Percentiles rank a stretch among this genome's conserved stretches.
Conservation (phyloP, 371 early-diverging fungal species). For the Haplosporangium sp. region DNA sequence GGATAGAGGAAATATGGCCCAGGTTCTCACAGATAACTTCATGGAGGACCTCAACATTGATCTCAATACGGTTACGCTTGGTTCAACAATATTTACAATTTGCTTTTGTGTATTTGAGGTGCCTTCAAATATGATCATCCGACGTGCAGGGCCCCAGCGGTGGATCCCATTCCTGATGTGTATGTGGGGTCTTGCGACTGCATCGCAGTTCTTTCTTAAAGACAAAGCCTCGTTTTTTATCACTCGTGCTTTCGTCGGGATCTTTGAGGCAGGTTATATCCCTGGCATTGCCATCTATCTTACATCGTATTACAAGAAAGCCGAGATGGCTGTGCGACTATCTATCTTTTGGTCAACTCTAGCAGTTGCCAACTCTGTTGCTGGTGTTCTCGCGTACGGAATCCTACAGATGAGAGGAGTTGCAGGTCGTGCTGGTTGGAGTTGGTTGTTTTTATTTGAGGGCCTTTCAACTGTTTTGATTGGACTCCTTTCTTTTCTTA, state of each 20-base stretch:
- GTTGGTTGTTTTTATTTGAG: conserved; percentile 68
- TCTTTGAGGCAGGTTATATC: conserved; percentile 68
- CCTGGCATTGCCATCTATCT: conserved; percentile 70
- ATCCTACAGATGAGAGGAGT: conserved; percentile 66
- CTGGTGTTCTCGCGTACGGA: conserved; percentile 69
- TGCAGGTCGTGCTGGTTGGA: conserved; percentile 68
- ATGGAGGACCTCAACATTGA: conserved; percentile 56
- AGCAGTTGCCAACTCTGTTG: conserved; percentile 68
- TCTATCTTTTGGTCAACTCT: conserved; percentile 73
- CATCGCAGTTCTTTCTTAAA: conserved; percentile 58
- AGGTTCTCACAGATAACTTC: conserved; percentile 61
- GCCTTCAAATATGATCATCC: conserved; percentile 63
- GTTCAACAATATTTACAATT: conserved; percentile 54
- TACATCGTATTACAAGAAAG: conserved; percentile 68
- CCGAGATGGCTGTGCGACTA: conserved; percentile 68
- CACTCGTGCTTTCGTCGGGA: conserved; percentile 60
- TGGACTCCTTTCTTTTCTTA: conserved; percentile 60
- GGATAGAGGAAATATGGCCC: conserved; percentile 57
- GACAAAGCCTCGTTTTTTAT: conserved; percentile 51
- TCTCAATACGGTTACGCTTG: conserved; percentile 57
- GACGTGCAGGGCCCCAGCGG: conserved; percentile 64
- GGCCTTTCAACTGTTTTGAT: conserved; percentile 64
- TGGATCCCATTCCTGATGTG: conserved; percentile 73
- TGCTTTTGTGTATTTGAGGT: conserved; percentile 60
- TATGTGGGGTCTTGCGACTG: conserved; percentile 70